Conservation (phyloP, 371 early-diverging fungal species). For the Mucor circinelloides region DNA sequence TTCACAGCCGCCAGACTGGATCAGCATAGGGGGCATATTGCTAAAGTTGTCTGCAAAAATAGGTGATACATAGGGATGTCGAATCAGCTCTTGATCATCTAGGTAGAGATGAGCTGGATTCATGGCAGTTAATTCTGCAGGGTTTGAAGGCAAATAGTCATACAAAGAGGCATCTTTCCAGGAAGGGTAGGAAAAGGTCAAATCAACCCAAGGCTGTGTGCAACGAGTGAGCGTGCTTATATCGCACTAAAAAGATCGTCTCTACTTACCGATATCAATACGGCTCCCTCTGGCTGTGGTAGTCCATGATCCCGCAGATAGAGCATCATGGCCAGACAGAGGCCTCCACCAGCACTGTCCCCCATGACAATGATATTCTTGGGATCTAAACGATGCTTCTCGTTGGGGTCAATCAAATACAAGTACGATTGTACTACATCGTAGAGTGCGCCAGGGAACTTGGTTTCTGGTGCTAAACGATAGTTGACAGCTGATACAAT, state of each 20-base stretch:
- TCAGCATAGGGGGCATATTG: constrained; percentile 55
- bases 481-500: constrained; percentile 61
- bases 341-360: constrained; percentile 79
- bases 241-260: background rate
- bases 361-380: constrained; percentile 75
- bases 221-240: background rate
- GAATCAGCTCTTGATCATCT: constrained; percentile 27
- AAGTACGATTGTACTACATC: constrained; percentile 76
- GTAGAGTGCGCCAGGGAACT: constrained; percentile 79
- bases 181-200: constrained; percentile 40
- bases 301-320: constrained; percentile 56
- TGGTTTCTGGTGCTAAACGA: constrained; percentile 75
- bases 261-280: constrained; percentile 33
- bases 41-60: constrained; percentile 47
- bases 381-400: constrained; percentile 45
- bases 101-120: constrained; percentile 39
- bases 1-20: constrained; percentile 65
- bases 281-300: constrained; percentile 48
- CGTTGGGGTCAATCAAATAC: constrained; percentile 60
- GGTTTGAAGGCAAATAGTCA: constrained; percentile 37
- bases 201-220: constrained; percentile 47
- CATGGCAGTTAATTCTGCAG: constrained; percentile 15
- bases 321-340: constrained; percentile 48
- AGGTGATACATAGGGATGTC: constrained; percentile 50
- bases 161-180: constrained; percentile 33